Evolutionary conservation across 1,139 yeast genomes (phyloP).

Genomic region (Saccharomyces hybrid): DNA sequence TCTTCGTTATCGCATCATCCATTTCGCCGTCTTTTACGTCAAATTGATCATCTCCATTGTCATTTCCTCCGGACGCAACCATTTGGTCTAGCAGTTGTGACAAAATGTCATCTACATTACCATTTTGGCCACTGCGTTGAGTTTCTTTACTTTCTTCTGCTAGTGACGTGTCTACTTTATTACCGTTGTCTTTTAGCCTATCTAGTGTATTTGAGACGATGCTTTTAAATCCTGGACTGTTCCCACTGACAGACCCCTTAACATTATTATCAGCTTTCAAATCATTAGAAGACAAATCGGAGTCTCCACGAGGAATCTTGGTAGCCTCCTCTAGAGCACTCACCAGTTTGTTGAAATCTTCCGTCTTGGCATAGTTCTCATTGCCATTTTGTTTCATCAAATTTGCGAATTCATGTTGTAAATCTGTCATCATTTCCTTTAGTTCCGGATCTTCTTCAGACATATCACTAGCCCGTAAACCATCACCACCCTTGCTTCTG

Average conservation of each 20-base stretch:
- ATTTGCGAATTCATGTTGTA: constrained; percentile 23
- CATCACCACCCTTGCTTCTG: constrained; percentile 6
- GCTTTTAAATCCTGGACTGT: constrained; percentile 50
- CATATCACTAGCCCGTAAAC: constrained; percentile 1
- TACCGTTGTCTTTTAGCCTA: constrained; percentile 63
- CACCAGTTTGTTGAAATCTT: constrained; percentile 42
- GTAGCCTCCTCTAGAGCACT: constrained; percentile 52
- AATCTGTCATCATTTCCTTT: constrained; percentile 22
- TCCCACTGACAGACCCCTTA: constrained; percentile 16
- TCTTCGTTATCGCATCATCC: constrained; percentile 60
- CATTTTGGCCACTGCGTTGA: constrained; percentile 11
- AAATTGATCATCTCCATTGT: constrained; percentile 35
- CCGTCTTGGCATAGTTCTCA: constrained; percentile 39
- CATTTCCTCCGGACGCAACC: constrained; percentile 31
- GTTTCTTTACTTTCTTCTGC: constrained; percentile 36
- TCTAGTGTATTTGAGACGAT: constrained; percentile 78
- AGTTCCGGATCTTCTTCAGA: constrained; percentile 16
- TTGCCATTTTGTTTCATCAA: constrained; percentile 20
- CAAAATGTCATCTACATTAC: constrained; percentile 47
- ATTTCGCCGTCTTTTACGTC: constrained; percentile 45
- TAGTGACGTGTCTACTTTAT: constrained; percentile 54
- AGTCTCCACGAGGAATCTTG: constrained; percentile 37
- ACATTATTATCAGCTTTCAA: constrained; percentile 37
- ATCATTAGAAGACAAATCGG: constrained; percentile 32
- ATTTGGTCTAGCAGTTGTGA: constrained; percentile 44